Evolutionary conservation across 164 flowering plant genomes (phyloP), one percentile per base, ranked within the genome.

Genomic region (Annona cherimola): DNA sequence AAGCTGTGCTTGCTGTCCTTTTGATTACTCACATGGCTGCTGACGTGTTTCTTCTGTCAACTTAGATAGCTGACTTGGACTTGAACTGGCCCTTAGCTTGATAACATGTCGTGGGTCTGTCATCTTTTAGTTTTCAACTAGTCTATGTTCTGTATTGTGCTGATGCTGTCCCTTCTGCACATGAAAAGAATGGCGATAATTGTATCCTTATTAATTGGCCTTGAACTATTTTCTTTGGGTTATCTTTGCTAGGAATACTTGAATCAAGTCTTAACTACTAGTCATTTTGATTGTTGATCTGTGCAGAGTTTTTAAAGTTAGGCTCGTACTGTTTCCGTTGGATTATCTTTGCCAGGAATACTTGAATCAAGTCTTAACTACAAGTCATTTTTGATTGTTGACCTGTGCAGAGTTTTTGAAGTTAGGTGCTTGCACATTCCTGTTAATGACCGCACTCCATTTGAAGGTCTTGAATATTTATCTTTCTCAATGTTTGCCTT

Each of bases 391-490:
- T 18, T 9, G 35, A 14, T 42, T 57, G 20, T 5, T 45, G 69
- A 46, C 57, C 55, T 55, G 45, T 82, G 72, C 93, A 90, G 98
- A 84, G 89, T 76, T 59, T 95, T 95, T 83, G 90, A 92, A 71
- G 94, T 95, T 69, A 75, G 97, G 77, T 91, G 99, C 86, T 73
- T 95, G 89, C 99, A 95, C 66, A 87, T 92, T 81, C 99, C 98
- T 72, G 86, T 86, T 69, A 57, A 79, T 71, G 97, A 95, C 76
- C 86, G 95, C 63, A 94, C 97, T 8, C 90, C 98, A 72, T 90
- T 92, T 84, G 87, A 86, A 88, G 98, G 98, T 92, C 44, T 65
- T 11, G 42, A 4, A 14, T 18, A 40, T 40, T 40, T 19, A 11
- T 14, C 5, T 40, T 18, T 44, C n/a, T 65, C 7, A 62, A 12